Conservation (phyloP, 805 yeast species). For the Maudiozyma bulderi region DNA sequence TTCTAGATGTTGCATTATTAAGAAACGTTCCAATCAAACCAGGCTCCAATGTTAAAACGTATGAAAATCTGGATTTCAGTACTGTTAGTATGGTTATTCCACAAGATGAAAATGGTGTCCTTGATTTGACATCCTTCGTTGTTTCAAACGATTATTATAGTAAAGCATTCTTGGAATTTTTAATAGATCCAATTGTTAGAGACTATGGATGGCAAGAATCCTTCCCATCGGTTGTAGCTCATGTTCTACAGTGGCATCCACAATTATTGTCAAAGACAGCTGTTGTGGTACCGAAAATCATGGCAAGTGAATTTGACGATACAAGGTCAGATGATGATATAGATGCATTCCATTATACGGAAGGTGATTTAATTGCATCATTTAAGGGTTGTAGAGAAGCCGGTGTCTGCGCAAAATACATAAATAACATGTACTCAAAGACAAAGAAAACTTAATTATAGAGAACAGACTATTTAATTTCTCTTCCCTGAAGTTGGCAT, state of each 20-base stretch:
- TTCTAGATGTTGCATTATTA: slow-evolving; percentile 52
- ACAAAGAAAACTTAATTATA: slow-evolving; percentile 7
- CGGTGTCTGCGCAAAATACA: slow-evolving; percentile 42
- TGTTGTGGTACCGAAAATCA: slow-evolving; percentile 53
- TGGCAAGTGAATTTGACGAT: slow-evolving; percentile 39
- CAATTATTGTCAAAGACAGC: slow-evolving; percentile 62
- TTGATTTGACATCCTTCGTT: slow-evolving; percentile 66
- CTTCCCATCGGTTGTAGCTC: slow-evolving; percentile 54
- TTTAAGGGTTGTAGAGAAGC: slow-evolving; percentile 48
- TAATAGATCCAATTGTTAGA: slow-evolving; percentile 67
- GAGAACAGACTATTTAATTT: background rate
- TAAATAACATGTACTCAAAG: slow-evolving; percentile 15
- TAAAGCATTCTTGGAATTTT: slow-evolving; percentile 62
- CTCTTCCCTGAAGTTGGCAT: no score
- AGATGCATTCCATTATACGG: slow-evolving; percentile 41
- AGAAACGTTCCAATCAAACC: slow-evolving; percentile 60
- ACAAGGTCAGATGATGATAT: slow-evolving; percentile 17
- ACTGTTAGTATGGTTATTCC: slow-evolving; percentile 55
- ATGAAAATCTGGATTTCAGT: slow-evolving; percentile 45
- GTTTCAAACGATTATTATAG: slow-evolving; percentile 57
- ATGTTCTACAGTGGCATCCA: slow-evolving; percentile 93
- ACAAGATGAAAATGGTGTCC: slow-evolving; percentile 47
- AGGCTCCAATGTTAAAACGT: slow-evolving; percentile 38
- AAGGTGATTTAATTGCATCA: slow-evolving; percentile 60
- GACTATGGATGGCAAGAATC: slow-evolving; percentile 41